phyloP scores from a whole-genome alignment of 2,329 filamentous ascomycete genomes.

The Xylariaceae sp. region DNA sequence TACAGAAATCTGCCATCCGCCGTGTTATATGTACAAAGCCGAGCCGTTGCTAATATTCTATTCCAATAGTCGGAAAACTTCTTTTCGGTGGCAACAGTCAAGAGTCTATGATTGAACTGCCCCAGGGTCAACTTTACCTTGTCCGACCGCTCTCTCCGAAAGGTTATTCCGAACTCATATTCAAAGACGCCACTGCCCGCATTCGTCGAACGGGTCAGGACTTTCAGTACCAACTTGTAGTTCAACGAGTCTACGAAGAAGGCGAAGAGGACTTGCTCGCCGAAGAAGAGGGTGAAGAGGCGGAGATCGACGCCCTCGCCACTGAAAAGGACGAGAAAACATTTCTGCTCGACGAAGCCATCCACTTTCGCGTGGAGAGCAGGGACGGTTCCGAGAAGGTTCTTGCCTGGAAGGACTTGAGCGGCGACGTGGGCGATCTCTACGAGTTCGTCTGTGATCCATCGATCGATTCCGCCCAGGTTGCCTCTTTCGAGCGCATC shows the following conservation, averaged over 20 bases:
- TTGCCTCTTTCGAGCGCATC: conserved; percentile 73
- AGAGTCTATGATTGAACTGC: conserved; percentile 88
- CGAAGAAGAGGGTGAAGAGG: conserved; percentile 84
- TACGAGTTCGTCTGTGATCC: conserved; percentile 95
- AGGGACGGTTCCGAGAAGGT: conserved; percentile 77
- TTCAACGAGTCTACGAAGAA: conserved; percentile 95
- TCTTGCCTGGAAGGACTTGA: conserved; percentile 90
- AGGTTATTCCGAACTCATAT: conserved; percentile 97
- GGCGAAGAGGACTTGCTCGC: conserved; percentile 88
- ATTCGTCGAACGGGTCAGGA: conserved; percentile 92
- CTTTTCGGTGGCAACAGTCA: conserved; percentile 84
- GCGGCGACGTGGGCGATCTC: conserved; percentile 88
- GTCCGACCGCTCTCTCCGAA: conserved; percentile 93
- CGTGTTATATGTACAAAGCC: too few species aligned
- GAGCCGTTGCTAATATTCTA: conserved; percentile 1
- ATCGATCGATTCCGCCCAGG: conserved; percentile 62
- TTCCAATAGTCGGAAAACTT: conserved; percentile 78
- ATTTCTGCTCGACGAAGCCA: conserved; percentile 86
- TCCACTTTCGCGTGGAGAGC: conserved; percentile 81
- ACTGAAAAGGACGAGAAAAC: conserved; percentile 93
- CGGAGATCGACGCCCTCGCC: conserved; percentile 65
- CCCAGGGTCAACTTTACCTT: conserved; percentile 94
- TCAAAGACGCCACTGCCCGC: conserved; percentile 89
- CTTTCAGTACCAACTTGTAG: conserved; percentile 93
- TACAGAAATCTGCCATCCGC: too few species aligned